Percentiles rank a stretch among this genome's conserved stretches.
Conservation (phyloP, 257 asterid genomes). For the Solanum ossicruentum region DNA sequence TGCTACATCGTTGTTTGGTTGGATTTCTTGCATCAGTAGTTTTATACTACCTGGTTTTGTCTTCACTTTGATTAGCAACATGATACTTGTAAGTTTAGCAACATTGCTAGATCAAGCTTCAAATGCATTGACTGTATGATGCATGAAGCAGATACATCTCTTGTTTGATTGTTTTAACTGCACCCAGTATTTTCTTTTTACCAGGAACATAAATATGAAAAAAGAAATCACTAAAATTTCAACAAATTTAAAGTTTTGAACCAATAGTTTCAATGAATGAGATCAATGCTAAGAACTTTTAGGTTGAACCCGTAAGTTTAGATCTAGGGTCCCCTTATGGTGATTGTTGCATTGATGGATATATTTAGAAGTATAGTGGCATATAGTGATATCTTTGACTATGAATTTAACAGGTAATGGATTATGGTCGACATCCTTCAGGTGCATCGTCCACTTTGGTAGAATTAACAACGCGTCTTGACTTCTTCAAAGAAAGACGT, state of each 20-base stretch:
- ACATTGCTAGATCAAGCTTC: background rate
- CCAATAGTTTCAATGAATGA: background rate
- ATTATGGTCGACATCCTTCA: conserved; percentile 43
- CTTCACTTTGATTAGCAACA: background rate
- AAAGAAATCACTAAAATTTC: background rate
- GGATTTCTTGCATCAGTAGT: background rate
- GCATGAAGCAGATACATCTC: background rate
- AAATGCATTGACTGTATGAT: background rate
- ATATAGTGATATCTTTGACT: background rate
- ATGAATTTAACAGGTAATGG: conserved; percentile 28
- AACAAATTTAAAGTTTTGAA: background rate
- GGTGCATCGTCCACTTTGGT: conserved; percentile 68
- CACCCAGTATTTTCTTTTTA: background rate
- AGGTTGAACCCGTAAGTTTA: background rate
- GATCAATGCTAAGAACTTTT: background rate
- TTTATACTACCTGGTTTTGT: background rate
- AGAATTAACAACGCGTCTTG: conserved; percentile 81
- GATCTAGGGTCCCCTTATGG: background rate
- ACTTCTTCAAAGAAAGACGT: conserved; percentile 89
- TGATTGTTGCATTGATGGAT: background rate
- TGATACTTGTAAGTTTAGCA: background rate
- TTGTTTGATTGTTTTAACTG: background rate
- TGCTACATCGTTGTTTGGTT: background rate
- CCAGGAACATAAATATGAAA: background rate
- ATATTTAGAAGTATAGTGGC: background rate